Evolutionary conservation across 495 filamentous ascomycete genomes (phyloP), one percentile per base, ranked within the genome.

Genomic region (Aspergillus steynii): DNA sequence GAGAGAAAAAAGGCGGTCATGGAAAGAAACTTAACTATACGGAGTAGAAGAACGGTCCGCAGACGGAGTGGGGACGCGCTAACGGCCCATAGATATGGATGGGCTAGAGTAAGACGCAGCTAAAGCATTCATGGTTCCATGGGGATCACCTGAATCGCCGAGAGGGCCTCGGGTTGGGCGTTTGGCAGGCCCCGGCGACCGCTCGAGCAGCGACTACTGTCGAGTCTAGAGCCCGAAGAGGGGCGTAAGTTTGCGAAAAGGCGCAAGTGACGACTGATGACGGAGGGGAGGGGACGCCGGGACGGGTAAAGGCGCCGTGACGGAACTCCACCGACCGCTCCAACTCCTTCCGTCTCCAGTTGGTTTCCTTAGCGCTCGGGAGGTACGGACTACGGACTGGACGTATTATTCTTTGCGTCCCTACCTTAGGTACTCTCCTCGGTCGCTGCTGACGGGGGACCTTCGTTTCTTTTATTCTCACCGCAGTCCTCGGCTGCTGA

Each of bases 71-170:
- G 64, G 56, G 54, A 70, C 65, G 63, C 73, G 74, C 68, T 71
- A 69, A 62, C 64, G 74, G 74, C 74, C 74, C 74, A 71, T 77
- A 67, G 71, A 70, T 68, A 71, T 74, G 73, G 76, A 74, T 62
- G 70, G 72, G 64, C 65, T 64, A 65, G 50, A 64, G 59, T 61
- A 62, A 65, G 64, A 65, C 63, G 64, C 60, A 61, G 63, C 67
- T 68, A 65, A 64, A 60, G 59, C 50, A 65, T 59, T 58, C 53
- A 61, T 64, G 68, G 71, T 65, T 64, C 60, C 65, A 68, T 66
- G 62, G 62, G 63, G 66, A 68, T 74, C 71, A 76, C 72, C 72
- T 76, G 74, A 71, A 70, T 63, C 62, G 61, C 49, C 28, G 46
- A 59, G 47, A 49, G 61, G 32, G 42, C 48, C 62, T 61, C 52